phyloP scores from a whole-genome alignment of 2,329 filamentous ascomycete genomes.

The Escovopsis sp. region DNA sequence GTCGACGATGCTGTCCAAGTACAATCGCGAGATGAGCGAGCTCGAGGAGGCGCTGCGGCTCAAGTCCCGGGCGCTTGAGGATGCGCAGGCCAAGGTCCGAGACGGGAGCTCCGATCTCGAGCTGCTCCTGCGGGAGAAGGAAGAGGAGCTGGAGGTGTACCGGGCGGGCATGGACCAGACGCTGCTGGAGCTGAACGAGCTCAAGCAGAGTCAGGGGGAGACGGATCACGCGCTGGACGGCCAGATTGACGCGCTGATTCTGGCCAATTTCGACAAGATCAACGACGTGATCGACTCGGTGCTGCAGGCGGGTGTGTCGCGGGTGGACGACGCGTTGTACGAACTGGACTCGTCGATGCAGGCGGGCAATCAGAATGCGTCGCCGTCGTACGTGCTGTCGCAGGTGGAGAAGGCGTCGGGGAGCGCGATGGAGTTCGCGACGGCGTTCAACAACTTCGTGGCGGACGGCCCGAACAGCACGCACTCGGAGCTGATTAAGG shows the following conservation, averaged over 20 bases:
- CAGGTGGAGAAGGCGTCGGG: conserved; percentile 95
- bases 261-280: conserved; percentile 80
- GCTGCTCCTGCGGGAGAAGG: conserved; percentile 75
- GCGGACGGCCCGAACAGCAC: conserved; percentile 86
- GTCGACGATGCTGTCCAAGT: conserved; percentile 84
- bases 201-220: conserved; percentile 60
- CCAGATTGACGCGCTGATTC: conserved; percentile 78
- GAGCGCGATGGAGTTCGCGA: conserved; percentile 92
- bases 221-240: conserved; percentile 72
- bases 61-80: conserved; percentile 78
- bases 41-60: conserved; percentile 81
- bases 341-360: conserved; percentile 97
- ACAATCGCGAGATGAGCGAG: conserved; percentile 94
- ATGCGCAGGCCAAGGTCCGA: conserved; percentile 59
- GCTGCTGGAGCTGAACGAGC: conserved; percentile 77
- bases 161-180: conserved; percentile 97
- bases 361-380: conserved; percentile 95
- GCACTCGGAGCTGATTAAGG: conserved; percentile 83
- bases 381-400: conserved; percentile 83
- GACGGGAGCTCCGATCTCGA: conserved; percentile 80
- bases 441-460: conserved; percentile 96
- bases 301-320: conserved; percentile 77
- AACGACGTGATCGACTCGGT: conserved; percentile 97
- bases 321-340: conserved; percentile 92
- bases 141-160: conserved; percentile 95